Evolutionary conservation across 176 grass and related monocot genomes (phyloP).

Genomic region (Oryza glaberrima): DNA sequence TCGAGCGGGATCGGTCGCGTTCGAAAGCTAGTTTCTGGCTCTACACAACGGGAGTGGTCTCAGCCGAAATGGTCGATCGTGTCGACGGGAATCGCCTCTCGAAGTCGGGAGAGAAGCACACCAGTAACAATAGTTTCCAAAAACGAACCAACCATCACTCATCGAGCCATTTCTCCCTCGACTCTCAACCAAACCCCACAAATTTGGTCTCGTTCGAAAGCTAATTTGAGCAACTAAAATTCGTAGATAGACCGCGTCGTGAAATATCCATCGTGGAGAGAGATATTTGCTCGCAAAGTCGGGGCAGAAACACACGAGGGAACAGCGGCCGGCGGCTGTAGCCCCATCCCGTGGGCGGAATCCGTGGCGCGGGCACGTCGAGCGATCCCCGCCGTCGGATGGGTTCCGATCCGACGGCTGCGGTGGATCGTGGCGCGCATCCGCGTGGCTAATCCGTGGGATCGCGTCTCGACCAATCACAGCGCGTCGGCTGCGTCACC

Average conservation of each 20-base stretch:
- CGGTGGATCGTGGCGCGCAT: not conserved
- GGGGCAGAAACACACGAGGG: constrained; percentile 57
- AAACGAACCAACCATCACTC: not conserved
- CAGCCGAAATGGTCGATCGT: not conserved
- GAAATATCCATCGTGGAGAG: not conserved
- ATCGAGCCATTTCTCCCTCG: not conserved
- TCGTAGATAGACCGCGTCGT: accelerated
- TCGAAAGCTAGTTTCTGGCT: constrained; percentile 24
- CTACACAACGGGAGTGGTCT: not conserved
- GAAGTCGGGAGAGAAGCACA: constrained; percentile 72
- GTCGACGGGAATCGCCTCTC: constrained; percentile 1
- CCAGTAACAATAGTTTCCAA: not conserved
- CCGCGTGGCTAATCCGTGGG: constrained; percentile 59
- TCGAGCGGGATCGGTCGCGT: not conserved
- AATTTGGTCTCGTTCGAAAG: constrained; percentile 23
- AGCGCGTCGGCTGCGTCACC: not conserved
- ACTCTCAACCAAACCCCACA: not conserved
- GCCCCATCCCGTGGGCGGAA: not conserved
- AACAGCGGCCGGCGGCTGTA: not conserved
- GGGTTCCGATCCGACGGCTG: not conserved
- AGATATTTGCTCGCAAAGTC: constrained; percentile 37
- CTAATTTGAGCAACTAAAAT: not conserved
- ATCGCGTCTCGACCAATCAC: constrained; percentile 42
- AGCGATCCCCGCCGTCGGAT: constrained; percentile 32
- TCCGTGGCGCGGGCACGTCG: not conserved